Base-by-base conservation (phyloP, 768 basidiomycete genomes). In the Mycena crocata region DNA sequence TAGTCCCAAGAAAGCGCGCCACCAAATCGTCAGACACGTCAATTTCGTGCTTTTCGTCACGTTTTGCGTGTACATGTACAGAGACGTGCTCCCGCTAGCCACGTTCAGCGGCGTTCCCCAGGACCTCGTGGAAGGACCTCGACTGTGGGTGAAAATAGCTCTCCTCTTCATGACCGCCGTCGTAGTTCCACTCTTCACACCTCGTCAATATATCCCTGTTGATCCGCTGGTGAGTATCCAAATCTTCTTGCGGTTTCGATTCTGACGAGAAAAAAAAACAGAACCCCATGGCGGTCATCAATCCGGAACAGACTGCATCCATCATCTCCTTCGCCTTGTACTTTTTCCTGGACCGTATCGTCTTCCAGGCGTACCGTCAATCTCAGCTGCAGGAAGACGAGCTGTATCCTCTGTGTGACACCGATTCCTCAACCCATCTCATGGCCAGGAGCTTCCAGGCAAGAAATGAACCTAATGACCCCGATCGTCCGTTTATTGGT, bases 321-420 rank as follows among this genome's bases (percentile, higher is more conserved):
- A 71, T 81, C 57, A 75, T 86, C 44, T 83, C 80, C 2, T 71
- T 79, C 14, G 31, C 84, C 28, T 72, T 82, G 8, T 90, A 84
- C 72, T 77, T 79, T 17, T 92, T 83, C 77, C 75, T 91, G 67
- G 87, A 91, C 67, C 80, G 81, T 6, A 75, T 86, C 35, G 77
- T 90, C 24, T 79, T 79, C 63, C 69, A 75, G 12, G 86, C 83
- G 1, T 81, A 82, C 67, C 75, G 79, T 23, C 69, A 83, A 24
- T 69, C 82, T 2, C 85, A 86, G 69, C 71, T 89, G 1, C 21
- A 55, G n/a, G 67, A 69, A 37, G 87, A 90, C 45, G 73, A 89
- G 50, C 77, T 90, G 44, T 90, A 89, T n/a, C 87, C 87, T 5
- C 85, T 92, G 76, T 86, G 86, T 6, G 89, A 90, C 67, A 86